A percentile compares a stretch with the other conserved stretches of the same genome.
These are phyloP conservation scores for Pseudonectria foliicola DNA, from an alignment of 2,329 filamentous ascomycete genomes.

Conservation along the genomic window DNA sequence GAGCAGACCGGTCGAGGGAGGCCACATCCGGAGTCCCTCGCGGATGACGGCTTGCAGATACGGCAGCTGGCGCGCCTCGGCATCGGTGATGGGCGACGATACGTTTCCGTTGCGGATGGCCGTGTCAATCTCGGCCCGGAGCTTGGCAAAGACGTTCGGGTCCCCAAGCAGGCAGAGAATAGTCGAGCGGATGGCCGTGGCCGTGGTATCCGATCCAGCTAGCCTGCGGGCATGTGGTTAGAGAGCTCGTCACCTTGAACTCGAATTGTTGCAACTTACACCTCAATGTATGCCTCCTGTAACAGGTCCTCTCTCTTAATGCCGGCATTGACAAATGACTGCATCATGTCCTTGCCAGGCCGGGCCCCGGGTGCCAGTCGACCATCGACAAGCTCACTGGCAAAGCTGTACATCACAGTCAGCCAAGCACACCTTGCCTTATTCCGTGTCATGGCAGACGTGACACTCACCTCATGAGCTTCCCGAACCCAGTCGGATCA, in stretches of 20 bases:
- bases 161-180: slow-evolving; percentile 45
- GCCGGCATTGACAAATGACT: slow-evolving; percentile 34
- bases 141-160: slow-evolving; percentile 36
- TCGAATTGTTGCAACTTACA: slow-evolving; percentile 4
- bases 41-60: slow-evolving; percentile 45
- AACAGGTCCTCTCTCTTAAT: slow-evolving; percentile 26
- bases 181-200: slow-evolving; percentile 34
- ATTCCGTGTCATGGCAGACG: slow-evolving; percentile 16
- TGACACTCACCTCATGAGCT: slow-evolving; percentile 24
- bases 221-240: slow-evolving; percentile 12
- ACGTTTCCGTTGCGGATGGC: slow-evolving; percentile 33
- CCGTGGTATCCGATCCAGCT: slow-evolving; percentile 32
- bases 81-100: slow-evolving; percentile 14
- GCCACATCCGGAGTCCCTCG: slow-evolving; percentile 40
- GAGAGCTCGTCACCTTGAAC: too few relatives aligned
- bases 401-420: too few relatives aligned
- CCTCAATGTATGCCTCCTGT: slow-evolving; percentile 26
- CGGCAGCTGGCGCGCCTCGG: slow-evolving; percentile 32
- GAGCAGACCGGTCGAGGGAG: slow-evolving; percentile 33
- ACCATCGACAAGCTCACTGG: too few relatives aligned
- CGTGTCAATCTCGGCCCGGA: slow-evolving; percentile 42
- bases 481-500: slow-evolving; percentile 27
- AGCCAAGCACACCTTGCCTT: slow-evolving; percentile 17
- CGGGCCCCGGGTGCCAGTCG: too few relatives aligned
- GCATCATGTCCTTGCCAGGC: slow-evolving; percentile 29